Base-by-base conservation (phyloP, 2,329 filamentous ascomycete genomes). In the Xylariaceae sp. region DNA sequence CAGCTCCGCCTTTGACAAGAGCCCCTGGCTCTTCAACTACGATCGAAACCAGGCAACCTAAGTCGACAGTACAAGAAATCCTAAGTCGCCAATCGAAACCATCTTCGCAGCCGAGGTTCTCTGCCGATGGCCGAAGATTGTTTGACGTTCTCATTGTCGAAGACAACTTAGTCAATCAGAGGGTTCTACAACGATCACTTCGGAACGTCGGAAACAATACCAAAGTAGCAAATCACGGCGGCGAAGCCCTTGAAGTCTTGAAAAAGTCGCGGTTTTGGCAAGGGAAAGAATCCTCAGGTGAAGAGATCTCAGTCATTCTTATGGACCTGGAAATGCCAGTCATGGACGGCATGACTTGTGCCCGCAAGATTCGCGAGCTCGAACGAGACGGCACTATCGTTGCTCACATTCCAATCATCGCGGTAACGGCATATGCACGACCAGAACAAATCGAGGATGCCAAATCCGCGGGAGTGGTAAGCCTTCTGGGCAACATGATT, bases 311-410 rank as follows among this genome's bases (percentile, higher is more conserved):
- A 7, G 73, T 89, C 37, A 82, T 91, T 11, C 65, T 91, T 5
- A 89, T 91, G 86, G 87, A 91, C 59, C 73, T 89, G 38, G 86
- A 90, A 58, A 91, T 91, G 86, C 86, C 86, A 1, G 76, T 89
- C 35, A 90, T 90, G 86, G 85, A 91, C 57, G 87, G 87, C 27
- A 79, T 87, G 64, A 85, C 84, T 2, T 88, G 86, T 52, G 82
- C 86, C 11, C 73, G 76, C 34, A 77, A 72, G 48, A 89, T 92
- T 42, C 76, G 87, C 16, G 76, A 84, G 48, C 70, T 87, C 16
- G 85, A 91, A 61, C 68, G 67, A 39, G 72, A 79, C 42, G 80
- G 80, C 17, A 77, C 73, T 23, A 76, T 87, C 38, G 71, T 75
- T 16, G 69, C 73, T 40, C 85, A 88, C 57, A 79, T 88, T n/a